These are phyloP conservation scores for Arthrobotrys sphaeroides DNA, from an alignment of 2,329 filamentous ascomycete genomes.

Conservation along the genomic window DNA sequence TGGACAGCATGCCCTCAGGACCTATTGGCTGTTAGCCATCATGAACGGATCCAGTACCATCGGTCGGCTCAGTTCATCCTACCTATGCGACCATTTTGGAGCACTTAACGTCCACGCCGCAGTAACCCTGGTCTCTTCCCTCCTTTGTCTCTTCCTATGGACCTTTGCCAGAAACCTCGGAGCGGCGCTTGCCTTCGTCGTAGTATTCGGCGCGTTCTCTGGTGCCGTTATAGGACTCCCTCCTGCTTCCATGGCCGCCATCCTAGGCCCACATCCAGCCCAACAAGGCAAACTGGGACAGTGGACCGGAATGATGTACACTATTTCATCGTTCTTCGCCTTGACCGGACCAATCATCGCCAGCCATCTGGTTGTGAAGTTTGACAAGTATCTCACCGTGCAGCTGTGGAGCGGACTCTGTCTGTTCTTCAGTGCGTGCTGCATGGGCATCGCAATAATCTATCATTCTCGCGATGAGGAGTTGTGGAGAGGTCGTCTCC, in stretches of 20 bases:
- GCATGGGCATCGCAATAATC: constrained; percentile 27
- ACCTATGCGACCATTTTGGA: constrained; percentile 47
- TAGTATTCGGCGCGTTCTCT: constrained; percentile 48
- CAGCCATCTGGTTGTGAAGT: constrained; percentile 35
- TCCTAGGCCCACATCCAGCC: constrained; percentile 20
- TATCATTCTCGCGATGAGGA: constrained; percentile 41
- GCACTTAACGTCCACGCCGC: constrained; percentile 38
- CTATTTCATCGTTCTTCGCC: constrained; percentile 44
- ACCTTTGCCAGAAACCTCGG: constrained; percentile 29
- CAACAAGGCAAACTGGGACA: constrained; percentile 45
- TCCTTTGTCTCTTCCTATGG: constrained; percentile 46
- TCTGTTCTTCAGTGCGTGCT: constrained; percentile 40
- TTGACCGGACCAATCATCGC: constrained; percentile 36
- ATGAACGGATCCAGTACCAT: constrained; percentile 53
- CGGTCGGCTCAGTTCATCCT: constrained; percentile 48
- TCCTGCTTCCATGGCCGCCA: constrained; percentile 45
- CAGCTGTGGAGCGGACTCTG: constrained; percentile 44
- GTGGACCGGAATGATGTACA: constrained; percentile 53
- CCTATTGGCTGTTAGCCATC: constrained; percentile 39
- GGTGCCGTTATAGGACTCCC: constrained; percentile 49
- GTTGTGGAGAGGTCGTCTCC: constrained; percentile 3
- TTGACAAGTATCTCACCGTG: constrained; percentile 29
- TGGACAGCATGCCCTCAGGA: constrained; percentile 27
- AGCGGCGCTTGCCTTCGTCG: constrained; percentile 32
- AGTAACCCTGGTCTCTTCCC: constrained; percentile 38